Evolutionary conservation across 176 grass and related monocot genomes (phyloP).

Genomic region (Lolium perenne): DNA sequence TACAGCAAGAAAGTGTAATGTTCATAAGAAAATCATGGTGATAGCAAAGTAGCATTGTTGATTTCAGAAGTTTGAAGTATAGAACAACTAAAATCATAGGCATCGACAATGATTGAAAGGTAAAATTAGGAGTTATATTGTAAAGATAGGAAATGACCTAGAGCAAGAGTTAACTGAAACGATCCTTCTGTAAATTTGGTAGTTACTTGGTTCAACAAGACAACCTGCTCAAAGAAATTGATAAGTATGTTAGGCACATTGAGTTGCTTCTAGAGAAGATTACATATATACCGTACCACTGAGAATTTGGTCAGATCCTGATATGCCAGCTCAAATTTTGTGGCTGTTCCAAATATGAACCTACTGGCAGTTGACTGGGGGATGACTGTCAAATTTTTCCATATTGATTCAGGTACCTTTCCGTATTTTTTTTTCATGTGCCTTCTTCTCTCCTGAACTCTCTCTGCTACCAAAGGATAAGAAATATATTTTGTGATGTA

Average conservation of each 20-base stretch:
- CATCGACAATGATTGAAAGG: constrained; percentile 6
- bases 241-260: constrained; percentile 27
- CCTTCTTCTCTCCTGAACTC: no score
- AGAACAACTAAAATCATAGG: neutral
- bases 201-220: constrained; percentile 96
- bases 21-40: neutral
- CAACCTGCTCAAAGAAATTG: constrained; percentile 68
- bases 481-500: no score
- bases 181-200: constrained; percentile 90
- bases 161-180: constrained; percentile 93
- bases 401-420: no score
- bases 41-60: neutral
- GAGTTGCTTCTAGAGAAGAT: constrained; percentile 10
- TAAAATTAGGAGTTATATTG: neutral
- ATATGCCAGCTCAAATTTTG: neutral
- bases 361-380: no score
- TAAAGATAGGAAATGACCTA: constrained; percentile 55
- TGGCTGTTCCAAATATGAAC: no score
- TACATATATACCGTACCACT: neutral
- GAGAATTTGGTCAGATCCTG: neutral
- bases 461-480: no score
- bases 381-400: no score
- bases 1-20: neutral
- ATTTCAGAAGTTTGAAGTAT: constrained; percentile 12
- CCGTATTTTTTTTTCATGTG: no score